These are phyloP conservation scores for Rhypophila decipiens DNA, from an alignment of 495 filamentous ascomycete species.

Conservation along the genomic window DNA sequence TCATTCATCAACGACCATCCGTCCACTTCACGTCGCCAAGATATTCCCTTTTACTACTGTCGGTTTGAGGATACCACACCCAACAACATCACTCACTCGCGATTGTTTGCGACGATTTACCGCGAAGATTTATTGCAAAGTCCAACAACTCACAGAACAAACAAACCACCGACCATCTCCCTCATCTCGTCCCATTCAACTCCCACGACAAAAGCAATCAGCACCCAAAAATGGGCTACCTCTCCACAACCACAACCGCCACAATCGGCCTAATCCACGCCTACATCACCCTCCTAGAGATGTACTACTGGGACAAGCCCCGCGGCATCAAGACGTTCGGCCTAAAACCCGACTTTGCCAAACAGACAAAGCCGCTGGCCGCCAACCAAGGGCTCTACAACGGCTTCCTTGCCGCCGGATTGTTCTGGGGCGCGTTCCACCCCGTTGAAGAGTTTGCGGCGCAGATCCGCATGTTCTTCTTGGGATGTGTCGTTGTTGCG, in stretches of 20 bases:
- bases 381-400: slow-evolving; percentile 33
- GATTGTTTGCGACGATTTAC: too few relatives aligned
- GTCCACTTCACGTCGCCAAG: too few relatives aligned
- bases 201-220: not conserved
- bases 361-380: slow-evolving; percentile 20
- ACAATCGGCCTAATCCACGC: slow-evolving; percentile 20
- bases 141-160: too few relatives aligned
- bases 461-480: slow-evolving; percentile 26
- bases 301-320: slow-evolving; percentile 27
- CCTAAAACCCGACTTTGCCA: slow-evolving; percentile 20
- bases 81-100: too few relatives aligned
- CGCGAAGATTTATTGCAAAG: too few relatives aligned
- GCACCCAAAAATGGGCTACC: slow-evolving; percentile 15
- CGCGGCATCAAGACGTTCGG: slow-evolving; percentile 24
- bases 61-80: too few relatives aligned
- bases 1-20: too few relatives aligned
- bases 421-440: slow-evolving; percentile 22
- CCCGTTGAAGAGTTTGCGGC: slow-evolving; percentile 18
- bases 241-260: slow-evolving; percentile 12
- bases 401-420: slow-evolving; percentile 29
- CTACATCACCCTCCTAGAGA: slow-evolving; percentile 29
- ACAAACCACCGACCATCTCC: too few relatives aligned
- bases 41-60: too few relatives aligned
- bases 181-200: too few relatives aligned
- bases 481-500: slow-evolving; percentile 25